These are phyloP conservation scores for Ceratobasidium sp. DNA, from an alignment of 1,284 basidiomycete species.

Conservation along the genomic window DNA sequence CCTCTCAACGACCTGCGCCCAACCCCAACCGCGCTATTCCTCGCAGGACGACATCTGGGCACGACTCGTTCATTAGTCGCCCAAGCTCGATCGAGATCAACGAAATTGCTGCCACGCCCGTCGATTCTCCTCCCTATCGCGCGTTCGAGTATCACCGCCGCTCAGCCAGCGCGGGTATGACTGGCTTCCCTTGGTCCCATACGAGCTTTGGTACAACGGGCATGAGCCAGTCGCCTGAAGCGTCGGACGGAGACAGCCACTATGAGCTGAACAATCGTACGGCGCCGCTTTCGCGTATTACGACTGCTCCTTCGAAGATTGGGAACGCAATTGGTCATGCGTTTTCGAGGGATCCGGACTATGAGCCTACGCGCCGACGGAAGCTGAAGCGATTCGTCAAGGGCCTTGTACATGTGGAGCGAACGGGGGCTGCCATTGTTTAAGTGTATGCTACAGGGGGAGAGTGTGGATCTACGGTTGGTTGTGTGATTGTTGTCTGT, in stretches of 20 bases:
- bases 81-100: conserved; percentile 37
- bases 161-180: conserved; percentile 29
- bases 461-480: neutral
- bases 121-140: conserved; percentile 23
- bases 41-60: conserved; percentile 29
- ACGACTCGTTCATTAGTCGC: conserved; percentile 26
- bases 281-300: conserved; percentile 38
- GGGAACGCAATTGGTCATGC: conserved; percentile 37
- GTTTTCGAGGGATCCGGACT: conserved; percentile 35
- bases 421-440: conserved; percentile 8
- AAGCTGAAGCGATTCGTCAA: conserved; percentile 40
- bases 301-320: conserved; percentile 39
- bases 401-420: conserved; percentile 15
- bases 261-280: conserved; percentile 40
- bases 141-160: conserved; percentile 31
- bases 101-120: conserved; percentile 31
- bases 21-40: conserved; percentile 4
- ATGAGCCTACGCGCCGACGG: conserved; percentile 28
- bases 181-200: conserved; percentile 18
- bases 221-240: conserved; percentile 33
- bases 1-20: conserved; percentile 14
- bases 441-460: neutral
- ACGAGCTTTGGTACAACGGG: conserved; percentile 7
- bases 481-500: neutral
- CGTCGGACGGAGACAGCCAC: conserved; percentile 35